These are phyloP conservation scores for Gossypium davidsonii DNA, from an alignment of 441 rosid genomes.

Conservation along the genomic window DNA sequence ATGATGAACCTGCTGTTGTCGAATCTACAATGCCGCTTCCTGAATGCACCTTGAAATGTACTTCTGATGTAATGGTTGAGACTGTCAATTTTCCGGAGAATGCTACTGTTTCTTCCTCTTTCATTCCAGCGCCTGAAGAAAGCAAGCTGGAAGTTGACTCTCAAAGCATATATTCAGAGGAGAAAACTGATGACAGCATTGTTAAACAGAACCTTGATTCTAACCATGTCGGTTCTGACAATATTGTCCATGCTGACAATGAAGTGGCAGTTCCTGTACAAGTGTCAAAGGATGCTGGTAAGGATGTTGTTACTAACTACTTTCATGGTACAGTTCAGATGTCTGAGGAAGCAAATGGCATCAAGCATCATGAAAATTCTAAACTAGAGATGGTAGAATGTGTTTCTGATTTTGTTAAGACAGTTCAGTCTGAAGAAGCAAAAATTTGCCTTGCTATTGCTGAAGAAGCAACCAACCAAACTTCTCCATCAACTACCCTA, in stretches of 20 bases:
- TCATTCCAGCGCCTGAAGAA: constrained; percentile 3
- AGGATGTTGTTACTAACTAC: not conserved
- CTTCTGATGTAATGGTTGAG: constrained; percentile 23
- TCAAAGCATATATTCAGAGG: constrained; percentile 13
- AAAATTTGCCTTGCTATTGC: not conserved
- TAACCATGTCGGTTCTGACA: constrained; percentile 2
- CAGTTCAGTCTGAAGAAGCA: not conserved
- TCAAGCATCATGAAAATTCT: not conserved
- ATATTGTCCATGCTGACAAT: not conserved
- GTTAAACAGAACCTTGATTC: constrained; percentile 7
- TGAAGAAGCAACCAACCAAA: constrained; percentile 13
- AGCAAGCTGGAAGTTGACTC: not conserved
- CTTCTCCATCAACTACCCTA: constrained; percentile 6
- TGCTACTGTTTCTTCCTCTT: not conserved
- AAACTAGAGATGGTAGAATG: not conserved
- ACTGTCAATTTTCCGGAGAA: constrained; percentile 11
- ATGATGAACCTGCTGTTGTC: constrained; percentile 22
- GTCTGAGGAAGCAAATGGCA: constrained; percentile 1
- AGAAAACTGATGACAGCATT: constrained; percentile 15
- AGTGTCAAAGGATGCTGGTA: constrained; percentile 1
- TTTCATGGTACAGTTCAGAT: not conserved
- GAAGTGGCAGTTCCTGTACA: constrained; percentile 13
- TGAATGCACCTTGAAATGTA: constrained; percentile 26
- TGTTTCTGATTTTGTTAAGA: constrained; percentile 2
- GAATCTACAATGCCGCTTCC: constrained; percentile 25